Conservation (phyloP, 495 filamentous ascomycete species). For the Parathielavia hyrcaniae region DNA sequence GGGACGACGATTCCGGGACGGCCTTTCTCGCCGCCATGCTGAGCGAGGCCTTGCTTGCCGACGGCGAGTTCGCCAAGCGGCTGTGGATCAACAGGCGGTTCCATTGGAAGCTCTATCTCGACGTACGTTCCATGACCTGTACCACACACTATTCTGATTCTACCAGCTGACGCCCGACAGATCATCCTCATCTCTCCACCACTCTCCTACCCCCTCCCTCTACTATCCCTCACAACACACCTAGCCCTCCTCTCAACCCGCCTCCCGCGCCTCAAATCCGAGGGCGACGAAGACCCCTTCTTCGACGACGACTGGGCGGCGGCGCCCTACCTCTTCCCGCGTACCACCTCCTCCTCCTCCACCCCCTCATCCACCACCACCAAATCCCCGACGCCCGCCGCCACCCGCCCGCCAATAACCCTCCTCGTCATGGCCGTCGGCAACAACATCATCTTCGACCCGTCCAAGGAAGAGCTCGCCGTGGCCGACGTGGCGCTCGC, state of each 20-base stretch:
- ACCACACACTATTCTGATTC: background rate
- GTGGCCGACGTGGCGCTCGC: conserved; percentile 86
- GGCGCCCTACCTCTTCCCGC: conserved; percentile 67
- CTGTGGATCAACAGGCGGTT: conserved; percentile 80
- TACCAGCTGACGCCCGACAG: conserved; percentile 38
- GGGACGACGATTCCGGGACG: conserved; percentile 86
- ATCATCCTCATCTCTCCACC: conserved; percentile 90
- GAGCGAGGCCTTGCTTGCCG: conserved; percentile 76
- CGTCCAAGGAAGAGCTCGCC: conserved; percentile 78
- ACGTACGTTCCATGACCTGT: conserved; percentile 53
- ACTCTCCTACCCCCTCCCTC: conserved; percentile 82
- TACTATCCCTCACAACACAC: conserved; percentile 87
- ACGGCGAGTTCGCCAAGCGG: conserved; percentile 59
- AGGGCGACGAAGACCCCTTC: conserved; percentile 87
- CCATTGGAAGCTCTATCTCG: conserved; percentile 95
- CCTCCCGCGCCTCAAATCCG: conserved; percentile 74
- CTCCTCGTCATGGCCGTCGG: conserved; percentile 82
- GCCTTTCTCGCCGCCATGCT: conserved; percentile 84
- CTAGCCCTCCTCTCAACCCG: conserved; percentile 88
- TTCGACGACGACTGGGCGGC: conserved; percentile 98
- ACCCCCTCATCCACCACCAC: background rate
- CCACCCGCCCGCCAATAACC: conserved; percentile 65
- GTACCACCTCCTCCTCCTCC: conserved; percentile 17
- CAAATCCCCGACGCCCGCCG: background rate
- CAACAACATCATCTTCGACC: conserved; percentile 89